phyloP scores from a whole-genome alignment of 768 basidiomycete species.

The Amanita phalloides region DNA sequence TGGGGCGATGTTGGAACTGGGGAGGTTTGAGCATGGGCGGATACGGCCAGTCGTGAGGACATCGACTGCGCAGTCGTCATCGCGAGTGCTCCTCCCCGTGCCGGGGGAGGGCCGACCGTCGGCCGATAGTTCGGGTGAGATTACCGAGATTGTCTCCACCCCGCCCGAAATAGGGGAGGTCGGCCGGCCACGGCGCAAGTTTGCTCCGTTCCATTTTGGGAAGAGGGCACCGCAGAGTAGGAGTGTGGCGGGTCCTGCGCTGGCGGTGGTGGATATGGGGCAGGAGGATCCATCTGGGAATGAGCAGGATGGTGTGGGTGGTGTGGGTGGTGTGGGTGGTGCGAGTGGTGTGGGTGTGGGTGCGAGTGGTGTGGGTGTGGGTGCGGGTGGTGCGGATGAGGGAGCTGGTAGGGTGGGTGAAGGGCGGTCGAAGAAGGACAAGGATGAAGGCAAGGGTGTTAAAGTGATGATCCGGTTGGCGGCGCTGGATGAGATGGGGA shows the following conservation, averaged over 20 bases:
- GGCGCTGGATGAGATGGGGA: conserved; percentile 70
- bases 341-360: conserved; percentile 12
- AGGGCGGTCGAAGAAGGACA: conserved; percentile 30
- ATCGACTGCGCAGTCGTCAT: too few species aligned
- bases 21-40: conserved; percentile 46
- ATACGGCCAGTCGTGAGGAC: background rate
- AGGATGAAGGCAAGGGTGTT: conserved; percentile 56
- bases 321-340: too few species aligned
- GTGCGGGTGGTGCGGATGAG: conserved; percentile 7
- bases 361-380: conserved; percentile 13
- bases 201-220: conserved; percentile 59
- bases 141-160: background rate
- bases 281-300: background rate
- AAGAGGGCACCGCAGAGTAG: conserved; percentile 35
- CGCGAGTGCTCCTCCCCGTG: too few species aligned
- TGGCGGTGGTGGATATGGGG: conserved; percentile 56
- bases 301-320: background rate
- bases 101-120: too few species aligned
- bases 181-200: conserved; percentile 34
- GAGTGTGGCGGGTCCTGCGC: conserved; percentile 62
- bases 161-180: background rate
- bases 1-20: conserved; percentile 72
- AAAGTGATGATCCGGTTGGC: conserved; percentile 71
- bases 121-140: background rate
- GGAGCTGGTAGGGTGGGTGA: conserved; percentile 9